Base-by-base conservation (phyloP, 495 filamentous ascomycete genomes). In the Xylaria palmicola region DNA sequence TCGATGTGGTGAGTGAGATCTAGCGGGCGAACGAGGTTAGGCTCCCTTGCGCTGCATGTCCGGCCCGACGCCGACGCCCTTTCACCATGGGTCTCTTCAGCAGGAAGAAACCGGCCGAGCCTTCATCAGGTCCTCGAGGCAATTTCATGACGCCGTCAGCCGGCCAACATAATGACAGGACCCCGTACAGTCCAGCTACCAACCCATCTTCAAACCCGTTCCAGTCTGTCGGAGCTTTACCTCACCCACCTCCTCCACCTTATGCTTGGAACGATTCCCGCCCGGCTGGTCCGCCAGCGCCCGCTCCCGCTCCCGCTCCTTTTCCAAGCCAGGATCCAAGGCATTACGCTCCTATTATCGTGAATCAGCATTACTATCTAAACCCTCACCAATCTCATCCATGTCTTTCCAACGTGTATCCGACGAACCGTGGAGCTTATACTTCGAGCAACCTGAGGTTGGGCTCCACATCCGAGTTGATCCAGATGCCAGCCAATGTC, bases 321-420 rank as follows among this genome's bases (percentile, higher is more conserved):
- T 70, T 63, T 51, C 73, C 75, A 47, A 63, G 62, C 20, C 70
- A 67, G 40, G 53, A 48, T 17, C 34, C 57, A 36, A 30, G 36
- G 22, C 20, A 30, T 34, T 72, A 72, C 61, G 63, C 68, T 12
- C 75, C 77, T 40, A 77, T 81, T 43, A 69, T 81, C 27, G 75
- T 81, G 57, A 79, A 80, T 62, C 78, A 81, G 34, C 66, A 81
- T 59, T 81, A 81, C 48, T 81, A 81, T 54, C 59, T 78, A 6
- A 67, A 66, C 2, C 62, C 67, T 15, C 45, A 71, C 43, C 71
- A 64, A 43, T 51, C 62, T 7, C 64, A 65, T 2, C 61, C 55
- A n/a, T 60, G 62, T 43, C 37, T 65, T 30, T 30, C 24, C 36
- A 53, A 52, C 7, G 17, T 15, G 13, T 32, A 26, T 45, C 6